phyloP scores from a whole-genome alignment of 2,329 filamentous ascomycete species.

The Penicillium sp. region DNA sequence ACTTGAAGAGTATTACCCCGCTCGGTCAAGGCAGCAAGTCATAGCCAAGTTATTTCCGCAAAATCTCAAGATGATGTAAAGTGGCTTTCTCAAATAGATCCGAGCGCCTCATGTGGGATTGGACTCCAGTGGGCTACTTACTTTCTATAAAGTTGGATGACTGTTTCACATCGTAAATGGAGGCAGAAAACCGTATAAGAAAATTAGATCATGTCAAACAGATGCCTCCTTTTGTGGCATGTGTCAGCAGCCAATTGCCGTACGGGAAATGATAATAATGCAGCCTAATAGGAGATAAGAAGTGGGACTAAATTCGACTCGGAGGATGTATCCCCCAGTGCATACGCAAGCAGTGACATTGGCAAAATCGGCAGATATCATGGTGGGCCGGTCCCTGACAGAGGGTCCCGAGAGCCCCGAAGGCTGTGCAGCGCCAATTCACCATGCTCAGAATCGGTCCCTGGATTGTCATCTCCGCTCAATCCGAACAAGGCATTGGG shows the following conservation, averaged over 20 bases:
- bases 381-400: slow-evolving; percentile 17
- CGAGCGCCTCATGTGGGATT: slow-evolving; percentile 12
- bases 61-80: slow-evolving; percentile 10
- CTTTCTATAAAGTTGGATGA: not conserved
- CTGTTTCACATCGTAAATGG: not conserved
- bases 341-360: not conserved
- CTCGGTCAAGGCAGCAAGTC: not conserved
- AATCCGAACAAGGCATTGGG: slow-evolving; percentile 38
- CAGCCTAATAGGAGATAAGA: not conserved
- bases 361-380: not conserved
- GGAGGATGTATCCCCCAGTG: not conserved
- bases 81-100: slow-evolving; percentile 11
- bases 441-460: slow-evolving; percentile 35
- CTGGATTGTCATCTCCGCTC: slow-evolving; percentile 32
- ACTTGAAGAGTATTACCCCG: not conserved
- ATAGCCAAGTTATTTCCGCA: not conserved
- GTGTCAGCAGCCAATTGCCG: not conserved
- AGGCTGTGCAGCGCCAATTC: slow-evolving; percentile 44
- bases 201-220: not conserved
- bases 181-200: not conserved
- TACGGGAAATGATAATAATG: not conserved
- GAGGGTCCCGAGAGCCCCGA: slow-evolving; percentile 27
- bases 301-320: not conserved
- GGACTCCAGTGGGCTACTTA: not conserved
- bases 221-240: not conserved